phyloP scores from a whole-genome alignment of 108 stramenopile species.

The Cyclostephanos invisitatus region DNA sequence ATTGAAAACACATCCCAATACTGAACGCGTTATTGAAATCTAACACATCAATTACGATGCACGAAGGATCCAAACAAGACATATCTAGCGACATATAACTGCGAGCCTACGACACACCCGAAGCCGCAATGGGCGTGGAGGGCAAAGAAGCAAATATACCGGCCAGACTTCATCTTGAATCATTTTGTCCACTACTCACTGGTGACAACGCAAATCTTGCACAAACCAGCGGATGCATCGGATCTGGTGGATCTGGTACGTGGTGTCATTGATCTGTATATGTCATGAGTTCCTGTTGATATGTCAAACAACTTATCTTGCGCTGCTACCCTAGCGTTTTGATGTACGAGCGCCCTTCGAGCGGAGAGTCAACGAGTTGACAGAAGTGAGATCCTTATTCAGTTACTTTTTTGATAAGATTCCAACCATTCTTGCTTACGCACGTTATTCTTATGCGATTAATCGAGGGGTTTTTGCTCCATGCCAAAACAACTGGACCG shows the following conservation, averaged over 20 bases:
- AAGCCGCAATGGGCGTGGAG: conserved; percentile 43
- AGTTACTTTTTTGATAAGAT: not conserved
- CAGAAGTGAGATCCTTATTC: conserved; percentile 19
- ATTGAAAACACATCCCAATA: not conserved
- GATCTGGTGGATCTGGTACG: conserved; percentile 13
- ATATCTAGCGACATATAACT: conserved; percentile 44
- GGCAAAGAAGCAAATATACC: conserved; percentile 49
- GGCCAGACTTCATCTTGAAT: conserved; percentile 36
- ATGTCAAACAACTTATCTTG: not conserved
- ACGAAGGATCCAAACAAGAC: conserved; percentile 28
- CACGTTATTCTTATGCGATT: not conserved
- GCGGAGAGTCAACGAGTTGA: conserved; percentile 40
- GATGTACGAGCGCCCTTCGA: conserved; percentile 32
- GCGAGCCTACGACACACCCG: conserved; percentile 42
- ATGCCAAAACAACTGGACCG: conserved; percentile 39
- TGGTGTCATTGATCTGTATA: not conserved
- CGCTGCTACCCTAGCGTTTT: conserved; percentile 10
- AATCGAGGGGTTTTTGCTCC: conserved; percentile 33
- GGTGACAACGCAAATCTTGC: conserved; percentile 26
- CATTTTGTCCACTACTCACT: conserved; percentile 47
- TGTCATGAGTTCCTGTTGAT: not conserved
- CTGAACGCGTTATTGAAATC: not conserved
- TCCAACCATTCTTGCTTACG: not conserved
- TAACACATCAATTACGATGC: not conserved
- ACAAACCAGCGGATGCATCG: conserved; percentile 15